Conservation (phyloP, 495 filamentous ascomycete species). For the Penicillium cinerascens region DNA sequence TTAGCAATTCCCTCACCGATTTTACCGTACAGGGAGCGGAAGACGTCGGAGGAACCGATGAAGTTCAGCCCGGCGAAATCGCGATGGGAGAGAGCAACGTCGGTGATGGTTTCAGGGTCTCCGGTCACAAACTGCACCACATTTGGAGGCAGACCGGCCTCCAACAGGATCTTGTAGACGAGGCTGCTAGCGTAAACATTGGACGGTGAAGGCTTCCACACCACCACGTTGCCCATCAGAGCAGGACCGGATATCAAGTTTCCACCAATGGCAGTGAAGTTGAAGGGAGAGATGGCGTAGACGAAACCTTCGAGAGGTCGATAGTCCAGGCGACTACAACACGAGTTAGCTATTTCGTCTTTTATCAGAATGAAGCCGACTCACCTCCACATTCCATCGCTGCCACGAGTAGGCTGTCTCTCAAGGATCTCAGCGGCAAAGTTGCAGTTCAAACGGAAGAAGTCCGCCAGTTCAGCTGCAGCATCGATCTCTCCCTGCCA, state of each 20-base stretch:
- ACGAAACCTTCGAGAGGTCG: slow-evolving; percentile 83
- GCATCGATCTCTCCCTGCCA: slow-evolving; percentile 98
- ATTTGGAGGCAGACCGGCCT: slow-evolving; percentile 74
- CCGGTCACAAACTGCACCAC: slow-evolving; percentile 84
- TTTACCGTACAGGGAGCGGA: slow-evolving; percentile 68
- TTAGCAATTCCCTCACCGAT: slow-evolving; percentile 68
- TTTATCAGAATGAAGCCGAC: background rate
- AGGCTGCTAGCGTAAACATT: slow-evolving; percentile 72
- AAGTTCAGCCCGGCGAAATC: slow-evolving; percentile 78
- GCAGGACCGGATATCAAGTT: slow-evolving; percentile 72
- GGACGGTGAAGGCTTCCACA: slow-evolving; percentile 84
- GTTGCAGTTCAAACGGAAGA: slow-evolving; percentile 78
- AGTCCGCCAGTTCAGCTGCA: slow-evolving; percentile 86
- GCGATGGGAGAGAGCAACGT: slow-evolving; percentile 60
- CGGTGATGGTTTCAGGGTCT: slow-evolving; percentile 69
- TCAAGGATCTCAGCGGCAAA: slow-evolving; percentile 73
- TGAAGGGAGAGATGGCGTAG: slow-evolving; percentile 83
- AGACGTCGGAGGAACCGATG: slow-evolving; percentile 77
- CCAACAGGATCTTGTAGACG: slow-evolving; percentile 80
- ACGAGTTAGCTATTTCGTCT: background rate
- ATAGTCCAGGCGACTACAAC: slow-evolving; percentile 64
- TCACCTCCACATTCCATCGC: slow-evolving; percentile 66
- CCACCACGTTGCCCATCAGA: slow-evolving; percentile 78
- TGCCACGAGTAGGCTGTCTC: slow-evolving; percentile 61
- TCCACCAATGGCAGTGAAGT: slow-evolving; percentile 83